These are phyloP conservation scores for Filobasidium floriforme DNA, from an alignment of 768 basidiomycete genomes.

Conservation along the genomic window DNA sequence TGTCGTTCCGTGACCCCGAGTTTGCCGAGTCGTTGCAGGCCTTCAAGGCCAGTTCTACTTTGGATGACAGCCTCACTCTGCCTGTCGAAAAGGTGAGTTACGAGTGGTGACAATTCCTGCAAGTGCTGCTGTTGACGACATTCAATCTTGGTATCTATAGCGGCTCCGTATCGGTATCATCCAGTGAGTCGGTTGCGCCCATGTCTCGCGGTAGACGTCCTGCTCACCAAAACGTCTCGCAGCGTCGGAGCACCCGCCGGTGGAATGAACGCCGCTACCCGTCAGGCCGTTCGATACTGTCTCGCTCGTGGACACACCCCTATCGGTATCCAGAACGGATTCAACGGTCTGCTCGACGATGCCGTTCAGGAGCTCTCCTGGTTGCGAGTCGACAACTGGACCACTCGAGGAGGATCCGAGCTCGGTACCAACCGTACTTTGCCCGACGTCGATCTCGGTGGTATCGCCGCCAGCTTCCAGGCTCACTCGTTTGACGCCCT, in stretches of 20 bases:
- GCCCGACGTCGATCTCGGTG: constrained; percentile 78
- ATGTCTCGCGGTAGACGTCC: constrained; percentile 5
- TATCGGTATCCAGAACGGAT: constrained; percentile 90
- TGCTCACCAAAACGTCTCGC: neutral
- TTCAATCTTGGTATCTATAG: constrained; percentile 1
- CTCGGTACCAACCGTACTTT: constrained; percentile 89
- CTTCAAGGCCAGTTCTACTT: constrained; percentile 65
- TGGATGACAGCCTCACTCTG: constrained; percentile 54
- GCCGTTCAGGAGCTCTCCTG: constrained; percentile 77
- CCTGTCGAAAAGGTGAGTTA: constrained; percentile 46
- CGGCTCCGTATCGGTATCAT: constrained; percentile 48
- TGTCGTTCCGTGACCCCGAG: constrained; percentile 83
- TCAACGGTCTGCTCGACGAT: constrained; percentile 87
- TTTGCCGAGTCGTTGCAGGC: constrained; percentile 78
- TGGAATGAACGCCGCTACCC: constrained; percentile 97
- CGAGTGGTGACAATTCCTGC: neutral
- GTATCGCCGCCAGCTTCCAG: constrained; percentile 85
- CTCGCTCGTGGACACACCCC: constrained; percentile 83
- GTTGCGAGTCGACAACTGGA: constrained; percentile 96
- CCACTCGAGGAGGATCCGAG: constrained; percentile 90
- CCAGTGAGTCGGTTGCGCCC: constrained; percentile 32
- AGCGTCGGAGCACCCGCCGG: constrained; percentile 96
- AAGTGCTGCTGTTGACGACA: neutral
- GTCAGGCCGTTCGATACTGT: constrained; percentile 88
- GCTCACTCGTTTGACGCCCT: constrained; percentile 68